Evolutionary conservation across 1,284 basidiomycete genomes (phyloP), one percentile per base, ranked within the genome.

Genomic region (Marasmius tenuissimus): DNA sequence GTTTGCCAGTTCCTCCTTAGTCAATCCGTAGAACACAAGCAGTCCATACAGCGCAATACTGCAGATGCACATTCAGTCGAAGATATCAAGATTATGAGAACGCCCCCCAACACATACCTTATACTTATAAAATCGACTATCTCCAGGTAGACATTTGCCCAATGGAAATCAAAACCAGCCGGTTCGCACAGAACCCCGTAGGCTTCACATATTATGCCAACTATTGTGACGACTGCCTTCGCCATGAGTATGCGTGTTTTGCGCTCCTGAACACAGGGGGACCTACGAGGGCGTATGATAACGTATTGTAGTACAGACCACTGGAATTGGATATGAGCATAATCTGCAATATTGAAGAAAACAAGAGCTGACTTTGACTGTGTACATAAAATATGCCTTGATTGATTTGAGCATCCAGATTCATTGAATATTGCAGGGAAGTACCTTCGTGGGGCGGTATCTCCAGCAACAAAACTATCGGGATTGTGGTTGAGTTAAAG

Each of bases 301-400:
- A 93, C 87, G 69, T 94, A 96, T 82, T 96, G 94, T 55, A 94
- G 74, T 7, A 92, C 91, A 51, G 84, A 80, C 91, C 90, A 93
- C 87, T 91, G 62, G 12, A 38, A 58, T 27, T 57, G 57, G 40
- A 42, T 16, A 4, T 42, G 20, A 52, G 20, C 38, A 27, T n/a
- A 35, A 0, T 20, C 4, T 14, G 10, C 39, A 34, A 11, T 10
- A 37, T 33, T 22, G 18, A 35, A 58, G 27, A 2, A 27, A 27
- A 34, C n/a, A 57, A 38, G 67, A 63, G 8, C 61, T 45, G 68
- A 91, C 89, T 77, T 93, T 94, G 69, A 95, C 74, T 0, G 92
- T 89, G 72, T 94, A 90, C 87, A 95, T 90, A 72, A 96, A 96
- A 75, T 96, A 94, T 0, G 89, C 81, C 86, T 54, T 5, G 6